Evolutionary conservation across 1,284 basidiomycete genomes (phyloP).

Genomic region (Moesziomyces antarcticus): DNA sequence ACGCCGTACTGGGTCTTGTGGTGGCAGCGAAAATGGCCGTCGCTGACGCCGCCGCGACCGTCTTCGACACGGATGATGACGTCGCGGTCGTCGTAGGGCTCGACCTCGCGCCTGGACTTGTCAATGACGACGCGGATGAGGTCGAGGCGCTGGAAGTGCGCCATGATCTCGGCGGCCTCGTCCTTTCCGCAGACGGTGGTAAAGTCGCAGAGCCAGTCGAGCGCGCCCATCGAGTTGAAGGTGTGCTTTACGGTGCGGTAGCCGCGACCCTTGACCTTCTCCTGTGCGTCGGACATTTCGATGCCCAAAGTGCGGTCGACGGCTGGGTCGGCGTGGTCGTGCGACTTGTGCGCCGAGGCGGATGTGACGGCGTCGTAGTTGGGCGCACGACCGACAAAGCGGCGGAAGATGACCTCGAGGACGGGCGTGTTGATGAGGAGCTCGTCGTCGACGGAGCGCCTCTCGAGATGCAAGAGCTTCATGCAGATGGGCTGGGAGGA

Average conservation of each 20-base stretch:
- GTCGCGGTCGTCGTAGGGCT: slow-evolving; percentile 50
- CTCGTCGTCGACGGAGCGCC: slow-evolving; percentile 91
- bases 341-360: slow-evolving; percentile 1
- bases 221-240: slow-evolving; percentile 84
- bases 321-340: slow-evolving; percentile 11
- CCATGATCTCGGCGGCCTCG: slow-evolving; percentile 95
- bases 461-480: slow-evolving; percentile 95
- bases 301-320: slow-evolving; percentile 71
- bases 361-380: slow-evolving; percentile 25
- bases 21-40: slow-evolving; percentile 87
- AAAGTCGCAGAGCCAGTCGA: slow-evolving; percentile 98
- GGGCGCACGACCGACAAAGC: slow-evolving; percentile 82
- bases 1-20: slow-evolving; percentile 93
- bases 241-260: slow-evolving; percentile 81
- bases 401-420: slow-evolving; percentile 92
- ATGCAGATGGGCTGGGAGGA: slow-evolving; percentile 94
- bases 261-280: slow-evolving; percentile 75
- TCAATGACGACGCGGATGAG: slow-evolving; percentile 81
- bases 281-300: slow-evolving; percentile 74
- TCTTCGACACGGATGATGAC: slow-evolving; percentile 60
- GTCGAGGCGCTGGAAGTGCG: slow-evolving; percentile 95
- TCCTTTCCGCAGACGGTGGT: slow-evolving; percentile 95
- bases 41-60: slow-evolving; percentile 42
- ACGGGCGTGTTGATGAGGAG: slow-evolving; percentile 94
- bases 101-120: slow-evolving; percentile 66